These are phyloP conservation scores for Kwoniella heveanensis DNA, from an alignment of 768 basidiomycete genomes.

Conservation along the genomic window DNA sequence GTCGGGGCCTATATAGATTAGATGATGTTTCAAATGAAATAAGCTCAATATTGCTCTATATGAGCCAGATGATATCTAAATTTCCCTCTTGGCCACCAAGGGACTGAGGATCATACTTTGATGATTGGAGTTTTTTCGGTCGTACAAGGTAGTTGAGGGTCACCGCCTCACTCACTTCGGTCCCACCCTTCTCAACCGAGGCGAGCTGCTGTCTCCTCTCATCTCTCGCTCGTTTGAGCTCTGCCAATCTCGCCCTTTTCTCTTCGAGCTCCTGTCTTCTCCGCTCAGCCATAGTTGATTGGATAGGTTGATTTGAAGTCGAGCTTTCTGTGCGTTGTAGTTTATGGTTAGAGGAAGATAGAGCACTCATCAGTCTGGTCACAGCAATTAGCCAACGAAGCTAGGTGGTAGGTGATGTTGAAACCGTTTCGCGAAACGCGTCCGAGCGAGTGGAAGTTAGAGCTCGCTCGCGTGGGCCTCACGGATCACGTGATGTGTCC, in stretches of 20 bases:
- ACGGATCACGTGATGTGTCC: too few species aligned
- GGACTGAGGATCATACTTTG: too few species aligned
- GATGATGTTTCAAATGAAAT: background rate
- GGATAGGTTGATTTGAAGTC: too few species aligned
- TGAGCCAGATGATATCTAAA: too few species aligned
- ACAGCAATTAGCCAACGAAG: too few species aligned
- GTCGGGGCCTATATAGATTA: slow-evolving; percentile 41
- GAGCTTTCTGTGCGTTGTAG: too few species aligned
- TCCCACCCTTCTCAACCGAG: slow-evolving; percentile 40
- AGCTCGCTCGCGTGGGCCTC: background rate
- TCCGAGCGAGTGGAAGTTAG: background rate
- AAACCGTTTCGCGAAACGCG: slow-evolving; percentile 2
- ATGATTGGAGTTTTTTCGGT: too few species aligned
- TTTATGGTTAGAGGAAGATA: too few species aligned
- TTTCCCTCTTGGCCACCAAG: too few species aligned
- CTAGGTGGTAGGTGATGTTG: background rate
- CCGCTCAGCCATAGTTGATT: slow-evolving; percentile 43
- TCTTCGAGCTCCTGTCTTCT: slow-evolving; percentile 86
- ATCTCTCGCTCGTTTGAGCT: slow-evolving; percentile 74
- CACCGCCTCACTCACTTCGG: slow-evolving; percentile 35
- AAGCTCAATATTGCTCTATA: background rate
- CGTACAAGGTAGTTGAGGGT: too few species aligned
- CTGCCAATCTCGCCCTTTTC: slow-evolving; percentile 83
- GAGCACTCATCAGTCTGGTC: too few species aligned
- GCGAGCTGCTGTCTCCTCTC: slow-evolving; percentile 57